Percentiles rank a stretch among this genome's conserved stretches.
phyloP scores from a whole-genome alignment of 768 basidiomycete genomes.

The Dioszegia crocea region DNA sequence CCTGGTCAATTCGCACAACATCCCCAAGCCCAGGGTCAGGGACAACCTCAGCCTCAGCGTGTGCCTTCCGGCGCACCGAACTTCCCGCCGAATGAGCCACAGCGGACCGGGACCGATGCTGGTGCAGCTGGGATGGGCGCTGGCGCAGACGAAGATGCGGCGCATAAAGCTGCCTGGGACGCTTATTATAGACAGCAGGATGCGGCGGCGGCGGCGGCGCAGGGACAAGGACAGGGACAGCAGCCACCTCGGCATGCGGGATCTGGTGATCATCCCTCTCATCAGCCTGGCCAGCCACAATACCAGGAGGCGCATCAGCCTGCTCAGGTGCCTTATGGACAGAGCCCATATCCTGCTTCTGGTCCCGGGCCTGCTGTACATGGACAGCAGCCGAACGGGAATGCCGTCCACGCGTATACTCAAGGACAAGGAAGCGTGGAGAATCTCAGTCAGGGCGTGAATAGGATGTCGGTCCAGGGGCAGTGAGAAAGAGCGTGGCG shows the following conservation, averaged over 20 bases:
- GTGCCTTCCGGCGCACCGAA: constrained; percentile 34
- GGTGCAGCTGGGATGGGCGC: constrained; percentile 50
- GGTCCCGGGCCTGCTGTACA: no score
- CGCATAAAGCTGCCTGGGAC: constrained; percentile 48
- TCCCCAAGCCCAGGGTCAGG: constrained; percentile 11
- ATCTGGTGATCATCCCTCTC: constrained; percentile 24
- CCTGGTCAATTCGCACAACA: constrained; percentile 33
- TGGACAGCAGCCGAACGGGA: background rate
- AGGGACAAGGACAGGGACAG: constrained; percentile 22
- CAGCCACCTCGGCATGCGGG: constrained; percentile 1
- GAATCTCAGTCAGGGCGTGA: constrained; percentile 21
- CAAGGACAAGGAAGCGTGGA: constrained; percentile 14
- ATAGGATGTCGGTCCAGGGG: constrained; percentile 35
- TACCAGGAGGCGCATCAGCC: constrained; percentile 4
- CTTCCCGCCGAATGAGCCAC: constrained; percentile 33
- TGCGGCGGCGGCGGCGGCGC: background rate
- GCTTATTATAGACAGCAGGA: constrained; percentile 47
- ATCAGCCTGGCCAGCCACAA: constrained; percentile 8
- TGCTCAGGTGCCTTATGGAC: constrained; percentile 19
- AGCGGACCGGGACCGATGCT: constrained; percentile 45
- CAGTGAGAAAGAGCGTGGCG: constrained; percentile 10
- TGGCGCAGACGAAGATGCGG: constrained; percentile 46
- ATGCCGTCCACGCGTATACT: background rate
- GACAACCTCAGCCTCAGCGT: constrained; percentile 29
- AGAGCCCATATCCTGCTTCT: constrained; percentile 12